These are phyloP conservation scores for Mortierella sp. DNA, from an alignment of 371 early-diverging fungal genomes.

Conservation along the genomic window DNA sequence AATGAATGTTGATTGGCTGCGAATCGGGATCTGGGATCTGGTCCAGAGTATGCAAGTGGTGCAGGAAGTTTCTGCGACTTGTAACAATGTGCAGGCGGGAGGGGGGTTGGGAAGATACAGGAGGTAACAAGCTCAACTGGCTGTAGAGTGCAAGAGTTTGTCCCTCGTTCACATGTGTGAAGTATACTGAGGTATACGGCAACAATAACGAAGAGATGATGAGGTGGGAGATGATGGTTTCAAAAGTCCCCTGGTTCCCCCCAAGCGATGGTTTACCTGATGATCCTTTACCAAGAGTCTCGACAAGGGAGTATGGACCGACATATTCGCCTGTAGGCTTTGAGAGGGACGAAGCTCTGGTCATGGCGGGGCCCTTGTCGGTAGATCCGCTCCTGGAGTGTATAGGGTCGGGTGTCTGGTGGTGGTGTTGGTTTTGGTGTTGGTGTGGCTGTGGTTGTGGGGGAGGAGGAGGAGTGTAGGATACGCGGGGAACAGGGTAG, in stretches of 20 bases:
- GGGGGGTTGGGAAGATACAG: too few species aligned
- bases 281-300: conserved; percentile 84
- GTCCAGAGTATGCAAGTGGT: too few species aligned
- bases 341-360: conserved; percentile 11
- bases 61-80: too few species aligned
- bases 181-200: too few species aligned
- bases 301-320: conserved; percentile 84
- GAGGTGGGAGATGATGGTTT: background rate
- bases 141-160: too few species aligned
- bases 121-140: too few species aligned
- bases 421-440: conserved; percentile 18
- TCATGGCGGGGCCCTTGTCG: conserved; percentile 19
- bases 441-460: conserved; percentile 10
- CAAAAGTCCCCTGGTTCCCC: background rate
- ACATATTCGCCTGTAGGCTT: conserved; percentile 51
- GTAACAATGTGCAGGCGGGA: too few species aligned
- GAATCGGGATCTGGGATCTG: too few species aligned
- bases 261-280: conserved; percentile 65
- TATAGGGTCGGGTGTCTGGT: conserved; percentile 7
- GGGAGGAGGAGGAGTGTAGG: conserved; percentile 6
- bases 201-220: background rate
- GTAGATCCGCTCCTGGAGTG: conserved; percentile 17
- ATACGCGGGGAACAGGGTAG: background rate
- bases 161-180: too few species aligned
- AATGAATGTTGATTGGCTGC: too few species aligned